Conservation (phyloP, 768 basidiomycete species). For the Leccinum subgranulosum region DNA sequence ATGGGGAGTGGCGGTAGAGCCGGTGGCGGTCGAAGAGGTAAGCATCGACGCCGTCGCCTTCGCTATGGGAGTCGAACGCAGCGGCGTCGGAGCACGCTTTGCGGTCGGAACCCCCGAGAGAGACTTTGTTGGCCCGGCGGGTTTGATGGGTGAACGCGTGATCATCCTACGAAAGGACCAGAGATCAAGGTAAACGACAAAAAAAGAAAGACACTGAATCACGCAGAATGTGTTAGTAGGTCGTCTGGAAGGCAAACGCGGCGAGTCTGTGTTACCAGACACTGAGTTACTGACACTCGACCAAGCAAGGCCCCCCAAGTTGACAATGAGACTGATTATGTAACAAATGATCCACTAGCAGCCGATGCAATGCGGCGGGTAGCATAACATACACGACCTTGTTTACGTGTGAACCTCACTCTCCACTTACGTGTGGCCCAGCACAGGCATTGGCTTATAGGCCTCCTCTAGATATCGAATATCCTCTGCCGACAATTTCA, state of each 20-base stretch:
- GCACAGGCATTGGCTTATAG: conserved; percentile 40
- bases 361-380: too few relatives aligned
- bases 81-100: conserved; percentile 20
- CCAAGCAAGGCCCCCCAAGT: neutral
- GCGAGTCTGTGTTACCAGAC: conserved; percentile 1
- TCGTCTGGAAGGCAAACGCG: neutral
- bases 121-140: conserved; percentile 1
- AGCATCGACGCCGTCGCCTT: conserved; percentile 26
- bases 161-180: conserved; percentile 20
- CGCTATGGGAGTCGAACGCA: conserved; percentile 16
- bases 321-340: neutral
- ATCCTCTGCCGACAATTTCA: conserved; percentile 48
- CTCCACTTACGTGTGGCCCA: conserved; percentile 33
- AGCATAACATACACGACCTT: too few relatives aligned
- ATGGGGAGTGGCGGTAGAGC: conserved; percentile 32
- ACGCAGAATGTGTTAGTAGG: conserved; percentile 1
- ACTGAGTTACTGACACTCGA: neutral
- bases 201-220: neutral
- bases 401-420: neutral
- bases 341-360: neutral
- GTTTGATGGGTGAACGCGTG: conserved; percentile 28
- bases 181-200: neutral
- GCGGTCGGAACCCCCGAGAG: conserved; percentile 4
- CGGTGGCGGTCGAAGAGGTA: conserved; percentile 27
- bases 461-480: conserved; percentile 42